Conservation (phyloP, 2,329 filamentous ascomycete species). For the Zelopaecilomyces penicillatus region DNA sequence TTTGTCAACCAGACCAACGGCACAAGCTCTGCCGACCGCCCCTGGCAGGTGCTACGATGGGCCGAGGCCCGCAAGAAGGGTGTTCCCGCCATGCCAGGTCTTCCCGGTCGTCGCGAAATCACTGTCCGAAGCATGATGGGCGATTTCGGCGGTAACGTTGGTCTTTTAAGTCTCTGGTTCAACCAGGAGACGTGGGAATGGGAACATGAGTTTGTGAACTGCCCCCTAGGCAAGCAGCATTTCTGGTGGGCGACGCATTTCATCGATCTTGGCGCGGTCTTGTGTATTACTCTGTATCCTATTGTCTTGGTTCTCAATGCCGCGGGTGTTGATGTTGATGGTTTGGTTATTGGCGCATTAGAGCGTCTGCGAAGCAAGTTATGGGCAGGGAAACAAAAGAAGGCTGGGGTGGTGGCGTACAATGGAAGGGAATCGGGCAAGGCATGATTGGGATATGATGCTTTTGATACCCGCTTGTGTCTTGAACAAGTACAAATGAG, state of each 20-base stretch:
- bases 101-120: constrained; percentile 71
- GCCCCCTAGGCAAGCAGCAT: constrained; percentile 76
- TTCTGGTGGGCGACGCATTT: constrained; percentile 91
- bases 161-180: constrained; percentile 83
- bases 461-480: constrained; percentile 1
- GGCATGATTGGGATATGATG: constrained; percentile 14
- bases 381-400: no score
- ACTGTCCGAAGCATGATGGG: constrained; percentile 99
- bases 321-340: constrained; percentile 28
- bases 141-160: constrained; percentile 84
- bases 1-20: constrained; percentile 57
- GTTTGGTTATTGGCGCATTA: constrained; percentile 8
- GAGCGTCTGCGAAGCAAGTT: not conserved
- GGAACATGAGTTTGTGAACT: constrained; percentile 73
- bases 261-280: constrained; percentile 46
- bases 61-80: constrained; percentile 31
- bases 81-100: constrained; percentile 25
- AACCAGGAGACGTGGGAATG: constrained; percentile 65
- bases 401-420: not conserved
- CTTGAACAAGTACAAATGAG: no score
- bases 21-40: constrained; percentile 28
- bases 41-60: constrained; percentile 45
- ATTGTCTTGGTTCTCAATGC: constrained; percentile 18
- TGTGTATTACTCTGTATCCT: constrained; percentile 20
- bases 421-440: constrained; percentile 14